Conservation (phyloP, 2,329 filamentous ascomycete genomes). For the Lasiodiplodia citricola region DNA sequence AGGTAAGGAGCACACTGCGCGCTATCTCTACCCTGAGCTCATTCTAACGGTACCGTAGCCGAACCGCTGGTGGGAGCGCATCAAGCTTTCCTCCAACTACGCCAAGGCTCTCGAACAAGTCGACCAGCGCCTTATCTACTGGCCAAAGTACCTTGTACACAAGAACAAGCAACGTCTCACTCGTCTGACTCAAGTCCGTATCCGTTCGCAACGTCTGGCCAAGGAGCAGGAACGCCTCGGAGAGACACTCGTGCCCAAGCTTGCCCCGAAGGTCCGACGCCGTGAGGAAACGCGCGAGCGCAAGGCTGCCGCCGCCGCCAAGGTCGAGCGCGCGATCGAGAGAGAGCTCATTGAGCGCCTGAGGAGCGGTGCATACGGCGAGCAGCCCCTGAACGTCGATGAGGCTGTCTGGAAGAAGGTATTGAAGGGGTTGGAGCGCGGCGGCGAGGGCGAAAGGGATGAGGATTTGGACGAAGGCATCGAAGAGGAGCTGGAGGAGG, state of each 20-base stretch:
- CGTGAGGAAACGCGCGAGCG: constrained; percentile 55
- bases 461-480: constrained; percentile 89
- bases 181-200: constrained; percentile 87
- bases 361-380: constrained; percentile 90
- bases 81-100: constrained; percentile 90
- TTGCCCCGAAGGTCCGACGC: constrained; percentile 83
- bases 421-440: constrained; percentile 84
- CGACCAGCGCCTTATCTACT: constrained; percentile 74
- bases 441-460: constrained; percentile 81
- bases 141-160: constrained; percentile 89
- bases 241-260: constrained; percentile 83
- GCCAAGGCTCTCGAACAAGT: constrained; percentile 86
- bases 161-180: constrained; percentile 98
- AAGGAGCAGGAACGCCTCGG: constrained; percentile 89
- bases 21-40: not conserved
- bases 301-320: constrained; percentile 67
- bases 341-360: constrained; percentile 90
- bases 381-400: constrained; percentile 87
- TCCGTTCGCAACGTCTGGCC: constrained; percentile 75
- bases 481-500: constrained; percentile 70
- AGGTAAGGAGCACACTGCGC: not conserved
- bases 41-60: constrained; percentile 7
- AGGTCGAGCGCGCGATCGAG: constrained; percentile 95
- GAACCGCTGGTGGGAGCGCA: constrained; percentile 80
- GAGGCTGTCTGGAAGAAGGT: constrained; percentile 98